Evolutionary conservation across 2,329 filamentous ascomycete genomes (phyloP).

Genomic region (Talaromyces sp.): DNA sequence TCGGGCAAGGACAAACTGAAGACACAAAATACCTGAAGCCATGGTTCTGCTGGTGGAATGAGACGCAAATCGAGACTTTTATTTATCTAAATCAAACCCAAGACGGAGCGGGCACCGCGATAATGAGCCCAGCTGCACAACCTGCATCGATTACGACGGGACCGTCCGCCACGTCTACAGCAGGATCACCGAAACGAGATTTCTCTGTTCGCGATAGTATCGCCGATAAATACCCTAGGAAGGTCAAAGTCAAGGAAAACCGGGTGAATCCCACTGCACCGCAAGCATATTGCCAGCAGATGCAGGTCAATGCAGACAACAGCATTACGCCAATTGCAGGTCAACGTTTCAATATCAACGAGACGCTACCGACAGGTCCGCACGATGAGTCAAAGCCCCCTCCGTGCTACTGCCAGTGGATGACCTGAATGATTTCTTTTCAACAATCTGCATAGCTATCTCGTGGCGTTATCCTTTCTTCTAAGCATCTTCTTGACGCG

Average conservation of each 20-base stretch:
- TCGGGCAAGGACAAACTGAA: background rate
- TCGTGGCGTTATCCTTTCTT: background rate
- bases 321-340: conserved; percentile 29
- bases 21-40: conserved; percentile 50
- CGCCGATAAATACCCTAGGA: conserved; percentile 45
- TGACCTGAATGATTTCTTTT: conserved; percentile 1
- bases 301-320: conserved; percentile 54
- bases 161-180: conserved; percentile 20
- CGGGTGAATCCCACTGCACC: conserved; percentile 41
- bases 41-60: conserved; percentile 68
- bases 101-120: conserved; percentile 18
- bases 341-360: conserved; percentile 30
- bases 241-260: conserved; percentile 63
- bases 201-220: background rate
- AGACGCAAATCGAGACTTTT: conserved; percentile 61
- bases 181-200: conserved; percentile 13
- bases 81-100: conserved; percentile 57
- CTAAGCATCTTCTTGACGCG: conserved; percentile 1
- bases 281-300: conserved; percentile 60
- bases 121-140: conserved; percentile 10
- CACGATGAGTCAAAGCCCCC: background rate
- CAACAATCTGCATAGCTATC: background rate
- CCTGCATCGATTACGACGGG: conserved; percentile 5
- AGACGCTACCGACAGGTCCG: conserved; percentile 22
- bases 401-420: conserved; percentile 15